A percentile compares a stretch with the other conserved stretches of the same genome.
Evolutionary conservation across 148 eudicot genomes (phyloP).

Genomic region (Heliamphora exappendiculata): DNA sequence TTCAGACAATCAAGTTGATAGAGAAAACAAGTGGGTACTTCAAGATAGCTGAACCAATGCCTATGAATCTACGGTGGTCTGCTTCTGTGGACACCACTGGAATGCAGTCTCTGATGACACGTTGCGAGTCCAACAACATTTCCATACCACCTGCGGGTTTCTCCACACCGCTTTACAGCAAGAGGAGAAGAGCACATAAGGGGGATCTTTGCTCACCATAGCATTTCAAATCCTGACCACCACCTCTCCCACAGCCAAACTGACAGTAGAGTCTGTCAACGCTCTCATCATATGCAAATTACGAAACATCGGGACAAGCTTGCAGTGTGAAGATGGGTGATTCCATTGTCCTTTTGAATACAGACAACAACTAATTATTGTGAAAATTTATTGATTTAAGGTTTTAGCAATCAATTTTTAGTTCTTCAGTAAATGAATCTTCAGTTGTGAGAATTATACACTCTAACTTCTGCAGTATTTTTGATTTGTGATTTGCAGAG

Average conservation of each 20-base stretch:
- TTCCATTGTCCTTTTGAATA: not conserved
- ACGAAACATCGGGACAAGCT: slow-evolving; percentile 55
- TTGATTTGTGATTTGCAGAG: not conserved
- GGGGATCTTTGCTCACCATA: slow-evolving; percentile 65
- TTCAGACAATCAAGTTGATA: slow-evolving; percentile 54
- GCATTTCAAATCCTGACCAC: slow-evolving; percentile 65
- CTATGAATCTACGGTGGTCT: slow-evolving; percentile 54
- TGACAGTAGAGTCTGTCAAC: slow-evolving; percentile 52
- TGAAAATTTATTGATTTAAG: slow-evolving; percentile 2
- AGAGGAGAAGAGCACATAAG: slow-evolving; percentile 59
- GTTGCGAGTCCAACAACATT: slow-evolving; percentile 66
- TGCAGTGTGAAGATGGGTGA: slow-evolving; percentile 67
- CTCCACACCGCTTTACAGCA: slow-evolving; percentile 56
- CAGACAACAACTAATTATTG: slow-evolving; percentile 1
- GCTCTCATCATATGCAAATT: slow-evolving; percentile 54
- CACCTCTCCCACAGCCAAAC: slow-evolving; percentile 52
- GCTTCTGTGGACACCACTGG: slow-evolving; percentile 56
- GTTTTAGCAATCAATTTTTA: not conserved
- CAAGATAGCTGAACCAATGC: slow-evolving; percentile 72
- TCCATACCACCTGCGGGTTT: slow-evolving; percentile 62
- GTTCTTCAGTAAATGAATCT: not conserved
- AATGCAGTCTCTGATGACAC: slow-evolving; percentile 73
- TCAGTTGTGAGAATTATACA: not conserved
- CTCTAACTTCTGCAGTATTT: too few species aligned
- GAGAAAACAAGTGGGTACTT: slow-evolving; percentile 51